A percentile compares a stretch with the other conserved stretches of the same genome.
These are phyloP conservation scores for Pseudoscleropodium purum DNA, from an alignment of 225 moss, liverwort and hornwort species.

Conservation along the genomic window DNA sequence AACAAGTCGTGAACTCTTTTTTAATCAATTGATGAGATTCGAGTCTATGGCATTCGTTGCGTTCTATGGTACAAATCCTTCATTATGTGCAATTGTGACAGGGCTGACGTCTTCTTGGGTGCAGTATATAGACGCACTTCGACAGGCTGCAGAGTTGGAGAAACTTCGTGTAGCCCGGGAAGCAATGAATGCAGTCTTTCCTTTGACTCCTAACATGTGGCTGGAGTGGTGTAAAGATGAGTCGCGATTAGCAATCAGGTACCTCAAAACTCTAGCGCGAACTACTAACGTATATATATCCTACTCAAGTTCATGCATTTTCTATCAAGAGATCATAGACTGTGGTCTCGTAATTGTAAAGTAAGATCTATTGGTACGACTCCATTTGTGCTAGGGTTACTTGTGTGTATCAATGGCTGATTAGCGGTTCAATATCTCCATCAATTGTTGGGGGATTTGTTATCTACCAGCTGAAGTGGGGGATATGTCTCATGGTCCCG, in stretches of 20 bases:
- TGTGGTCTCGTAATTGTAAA: neutral
- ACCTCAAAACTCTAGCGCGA: neutral
- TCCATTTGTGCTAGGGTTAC: neutral
- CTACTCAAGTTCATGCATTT: neutral
- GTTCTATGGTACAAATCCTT: neutral
- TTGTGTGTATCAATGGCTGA: neutral
- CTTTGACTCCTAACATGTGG: constrained; percentile 84
- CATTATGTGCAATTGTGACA: neutral
- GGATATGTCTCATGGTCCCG: neutral
- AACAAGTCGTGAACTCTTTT: neutral
- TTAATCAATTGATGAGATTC: neutral
- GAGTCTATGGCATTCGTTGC: neutral
- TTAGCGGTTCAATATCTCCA: neutral
- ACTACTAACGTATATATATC: neutral
- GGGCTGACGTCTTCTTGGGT: constrained; percentile 19
- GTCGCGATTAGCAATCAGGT: constrained; percentile 75
- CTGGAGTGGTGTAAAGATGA: constrained; percentile 91
- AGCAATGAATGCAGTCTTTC: constrained; percentile 76
- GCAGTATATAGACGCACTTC: constrained; percentile 70
- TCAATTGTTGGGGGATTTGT: neutral
- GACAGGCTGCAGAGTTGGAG: constrained; percentile 63
- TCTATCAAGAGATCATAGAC: neutral
- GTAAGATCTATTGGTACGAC: neutral
- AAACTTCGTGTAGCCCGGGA: constrained; percentile 84
- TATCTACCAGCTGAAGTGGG: neutral